phyloP scores from a whole-genome alignment of 129 eudicot species.

The Smallanthus sonchifolius region DNA sequence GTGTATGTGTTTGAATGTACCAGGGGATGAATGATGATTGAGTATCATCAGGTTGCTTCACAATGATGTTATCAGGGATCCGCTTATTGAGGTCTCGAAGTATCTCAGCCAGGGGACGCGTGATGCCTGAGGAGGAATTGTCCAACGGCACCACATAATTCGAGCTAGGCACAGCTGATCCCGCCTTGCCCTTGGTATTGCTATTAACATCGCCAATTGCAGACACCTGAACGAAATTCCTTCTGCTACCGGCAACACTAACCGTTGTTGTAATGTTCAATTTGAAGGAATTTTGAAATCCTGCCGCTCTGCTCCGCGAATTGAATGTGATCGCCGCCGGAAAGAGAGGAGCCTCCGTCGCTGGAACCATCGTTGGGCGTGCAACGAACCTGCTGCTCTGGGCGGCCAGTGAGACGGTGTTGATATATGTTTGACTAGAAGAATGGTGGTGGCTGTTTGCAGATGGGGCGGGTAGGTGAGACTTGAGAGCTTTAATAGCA shows the following conservation, averaged over 20 bases:
- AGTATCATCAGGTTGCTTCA: conserved; percentile 10
- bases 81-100: conserved; percentile 90
- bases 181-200: background rate
- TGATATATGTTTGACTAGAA: background rate
- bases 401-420: conserved; percentile 8
- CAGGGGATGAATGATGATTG: conserved; percentile 59
- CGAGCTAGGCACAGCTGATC: conserved; percentile 46
- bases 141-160: conserved; percentile 93
- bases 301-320: background rate
- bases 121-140: conserved; percentile 54
- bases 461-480: conserved; percentile 21
- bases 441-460: background rate
- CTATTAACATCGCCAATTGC: conserved; percentile 25
- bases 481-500: conserved; percentile 15
- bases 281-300: background rate
- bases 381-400: conserved; percentile 7
- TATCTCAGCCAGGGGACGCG: conserved; percentile 82
- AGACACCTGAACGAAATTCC: background rate
- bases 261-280: background rate
- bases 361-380: conserved; percentile 9
- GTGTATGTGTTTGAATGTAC: conserved; percentile 15
- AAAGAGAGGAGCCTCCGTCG: background rate
- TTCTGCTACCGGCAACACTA: background rate
- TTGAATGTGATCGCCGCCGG: conserved; percentile 25
- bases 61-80: conserved; percentile 73